Conservation (phyloP, 352 stramenopile species). For the Pythium graminicola region DNA sequence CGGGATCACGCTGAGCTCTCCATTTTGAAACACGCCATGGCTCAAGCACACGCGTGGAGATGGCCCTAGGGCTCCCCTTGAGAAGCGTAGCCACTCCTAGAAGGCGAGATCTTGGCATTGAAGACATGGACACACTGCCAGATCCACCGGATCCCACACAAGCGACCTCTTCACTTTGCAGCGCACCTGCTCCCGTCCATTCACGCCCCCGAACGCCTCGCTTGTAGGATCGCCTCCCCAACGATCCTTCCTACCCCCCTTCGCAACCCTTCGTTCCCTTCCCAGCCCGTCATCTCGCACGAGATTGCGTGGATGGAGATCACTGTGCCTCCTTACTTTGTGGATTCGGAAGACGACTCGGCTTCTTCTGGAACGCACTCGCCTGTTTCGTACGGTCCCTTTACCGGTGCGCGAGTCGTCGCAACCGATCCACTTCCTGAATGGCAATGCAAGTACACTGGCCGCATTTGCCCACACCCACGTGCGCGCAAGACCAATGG, state of each 20-base stretch:
- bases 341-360: conserved; percentile 20
- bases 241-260: background rate
- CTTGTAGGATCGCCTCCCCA: background rate
- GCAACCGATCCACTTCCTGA: conserved; percentile 15
- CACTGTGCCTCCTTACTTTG: conserved; percentile 11
- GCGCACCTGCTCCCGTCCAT: background rate
- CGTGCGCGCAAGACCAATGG: conserved; percentile 59
- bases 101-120: background rate
- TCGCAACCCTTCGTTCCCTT: background rate
- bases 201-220: background rate
- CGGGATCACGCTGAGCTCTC: background rate
- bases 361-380: conserved; percentile 7
- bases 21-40: conserved; percentile 11
- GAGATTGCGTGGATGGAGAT: conserved; percentile 17
- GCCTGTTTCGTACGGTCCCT: background rate
- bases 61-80: background rate
- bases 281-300: background rate
- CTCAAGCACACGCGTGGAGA: background rate
- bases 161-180: background rate
- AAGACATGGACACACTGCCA: conserved; percentile 11
- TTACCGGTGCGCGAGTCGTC: background rate
- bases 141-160: background rate
- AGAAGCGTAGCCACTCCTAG: background rate
- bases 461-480: conserved; percentile 42
- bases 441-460: conserved; percentile 33